phyloP scores from a whole-genome alignment of 2,329 filamentous ascomycete species.

The Dothideomycetidae sp. region DNA sequence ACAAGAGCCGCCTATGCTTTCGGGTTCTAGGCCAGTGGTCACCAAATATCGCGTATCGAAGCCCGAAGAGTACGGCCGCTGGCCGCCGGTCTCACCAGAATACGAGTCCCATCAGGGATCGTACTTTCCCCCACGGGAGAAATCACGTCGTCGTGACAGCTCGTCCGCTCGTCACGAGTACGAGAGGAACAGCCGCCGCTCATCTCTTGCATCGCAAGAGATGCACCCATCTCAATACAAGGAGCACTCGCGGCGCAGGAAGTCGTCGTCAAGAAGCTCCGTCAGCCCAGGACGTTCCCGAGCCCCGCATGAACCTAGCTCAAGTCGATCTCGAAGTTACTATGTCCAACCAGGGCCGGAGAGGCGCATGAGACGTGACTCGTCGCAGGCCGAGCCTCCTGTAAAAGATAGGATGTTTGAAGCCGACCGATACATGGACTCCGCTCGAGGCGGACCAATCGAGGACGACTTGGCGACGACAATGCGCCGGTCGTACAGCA shows the following conservation, averaged over 20 bases:
- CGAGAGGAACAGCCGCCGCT: too few species aligned
- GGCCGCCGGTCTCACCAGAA: too few species aligned
- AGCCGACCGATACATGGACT: conserved; percentile 1
- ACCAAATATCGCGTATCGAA: too few species aligned
- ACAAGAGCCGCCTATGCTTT: too few species aligned
- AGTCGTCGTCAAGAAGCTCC: background rate
- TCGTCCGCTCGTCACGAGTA: too few species aligned
- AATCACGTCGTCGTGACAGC: too few species aligned
- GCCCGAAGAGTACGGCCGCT: too few species aligned
- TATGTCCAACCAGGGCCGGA: conserved; percentile 4
- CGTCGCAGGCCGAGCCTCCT: background rate
- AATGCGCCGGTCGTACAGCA: conserved; percentile 4
- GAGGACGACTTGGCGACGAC: conserved; percentile 3
- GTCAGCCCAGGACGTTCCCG: conserved; percentile 4
- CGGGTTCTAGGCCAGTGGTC: too few species aligned
- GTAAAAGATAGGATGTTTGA: conserved; percentile 1
- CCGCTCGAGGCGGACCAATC: conserved; percentile 1
- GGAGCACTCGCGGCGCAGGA: background rate
- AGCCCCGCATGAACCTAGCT: conserved; percentile 1
- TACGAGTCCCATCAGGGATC: too few species aligned
- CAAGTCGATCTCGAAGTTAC: background rate
- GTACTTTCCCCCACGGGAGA: too few species aligned
- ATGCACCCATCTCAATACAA: background rate
- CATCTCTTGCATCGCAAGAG: background rate
- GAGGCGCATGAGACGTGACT: conserved; percentile 1